These are phyloP conservation scores for Zopfia rhizophila DNA, from an alignment of 2,329 filamentous ascomycete species.

Conservation along the genomic window DNA sequence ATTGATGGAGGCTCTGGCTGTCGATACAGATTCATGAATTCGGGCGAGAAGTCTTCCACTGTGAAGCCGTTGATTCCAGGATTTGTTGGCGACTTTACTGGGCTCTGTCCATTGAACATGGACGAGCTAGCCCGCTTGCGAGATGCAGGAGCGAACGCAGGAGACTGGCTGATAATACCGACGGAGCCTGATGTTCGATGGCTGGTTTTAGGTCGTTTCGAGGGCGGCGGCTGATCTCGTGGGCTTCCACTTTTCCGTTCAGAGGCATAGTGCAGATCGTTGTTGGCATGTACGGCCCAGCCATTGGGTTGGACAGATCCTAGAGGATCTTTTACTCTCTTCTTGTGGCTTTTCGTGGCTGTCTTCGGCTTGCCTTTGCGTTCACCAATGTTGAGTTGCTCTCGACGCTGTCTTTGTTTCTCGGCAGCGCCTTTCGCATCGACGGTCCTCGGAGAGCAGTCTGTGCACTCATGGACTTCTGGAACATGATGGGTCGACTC, in stretches of 20 bases:
- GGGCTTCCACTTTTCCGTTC: constrained; percentile 62
- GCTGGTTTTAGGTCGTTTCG: constrained; percentile 83
- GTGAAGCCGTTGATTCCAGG: constrained; percentile 68
- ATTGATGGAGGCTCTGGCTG: constrained; percentile 65
- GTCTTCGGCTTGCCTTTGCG: constrained; percentile 79
- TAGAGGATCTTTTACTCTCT: constrained; percentile 77
- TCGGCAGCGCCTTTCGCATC: constrained; percentile 80
- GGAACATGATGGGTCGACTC: constrained; percentile 76
- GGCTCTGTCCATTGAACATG: constrained; percentile 73
- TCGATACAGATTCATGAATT: constrained; percentile 80
- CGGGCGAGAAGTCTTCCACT: constrained; percentile 75
- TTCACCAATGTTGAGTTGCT: constrained; percentile 64
- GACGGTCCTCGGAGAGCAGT: constrained; percentile 82
- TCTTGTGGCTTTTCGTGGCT: constrained; percentile 84
- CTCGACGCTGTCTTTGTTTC: constrained; percentile 72
- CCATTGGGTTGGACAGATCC: constrained; percentile 74
- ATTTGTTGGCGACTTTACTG: constrained; percentile 78
- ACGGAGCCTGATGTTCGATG: constrained; percentile 83
- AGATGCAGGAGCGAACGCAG: constrained; percentile 70
- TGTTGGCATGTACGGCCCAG: constrained; percentile 65
- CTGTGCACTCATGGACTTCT: constrained; percentile 84
- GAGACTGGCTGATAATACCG: constrained; percentile 73
- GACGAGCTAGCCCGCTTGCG: constrained; percentile 70
- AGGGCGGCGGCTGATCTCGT: constrained; percentile 67
- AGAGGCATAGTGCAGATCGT: constrained; percentile 62